These are phyloP conservation scores for Calonectria pseudoreteaudii DNA, from an alignment of 2,329 filamentous ascomycete species.

Conservation along the genomic window DNA sequence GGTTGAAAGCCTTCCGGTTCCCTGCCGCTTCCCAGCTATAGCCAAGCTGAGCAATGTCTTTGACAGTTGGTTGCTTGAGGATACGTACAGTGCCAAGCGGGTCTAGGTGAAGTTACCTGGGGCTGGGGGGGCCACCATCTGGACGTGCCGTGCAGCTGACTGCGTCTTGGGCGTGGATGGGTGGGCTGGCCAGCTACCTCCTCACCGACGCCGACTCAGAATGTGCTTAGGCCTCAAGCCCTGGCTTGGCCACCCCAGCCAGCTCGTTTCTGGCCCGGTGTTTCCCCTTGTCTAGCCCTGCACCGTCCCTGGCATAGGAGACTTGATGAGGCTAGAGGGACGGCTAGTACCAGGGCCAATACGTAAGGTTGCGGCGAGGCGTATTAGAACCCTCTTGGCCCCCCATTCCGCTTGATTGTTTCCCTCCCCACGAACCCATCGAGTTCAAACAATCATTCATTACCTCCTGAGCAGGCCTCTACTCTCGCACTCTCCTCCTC, in stretches of 20 bases:
- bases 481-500: slow-evolving; percentile 31
- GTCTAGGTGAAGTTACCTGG: background rate
- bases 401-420: slow-evolving; percentile 32
- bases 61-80: background rate
- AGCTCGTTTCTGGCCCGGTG: slow-evolving; percentile 12
- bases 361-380: slow-evolving; percentile 39
- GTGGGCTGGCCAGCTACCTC: background rate
- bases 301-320: slow-evolving; percentile 12
- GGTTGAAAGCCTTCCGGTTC: background rate
- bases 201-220: slow-evolving; percentile 8
- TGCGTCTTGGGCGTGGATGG: background rate
- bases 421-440: slow-evolving; percentile 38
- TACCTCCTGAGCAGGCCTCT: slow-evolving; percentile 46
- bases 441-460: slow-evolving; percentile 44
- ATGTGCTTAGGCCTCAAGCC: slow-evolving; percentile 8
- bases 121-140: background rate
- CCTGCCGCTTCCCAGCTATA: background rate
- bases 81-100: background rate
- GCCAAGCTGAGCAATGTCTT: background rate
- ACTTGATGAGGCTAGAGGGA: slow-evolving; percentile 32
- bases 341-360: slow-evolving; percentile 36
- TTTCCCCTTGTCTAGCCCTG: slow-evolving; percentile 12
- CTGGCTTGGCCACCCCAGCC: slow-evolving; percentile 7
- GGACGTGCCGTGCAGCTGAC: slow-evolving; percentile 6
- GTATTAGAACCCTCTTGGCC: slow-evolving; percentile 40